A percentile compares a stretch with the other conserved stretches of the same genome.
These are phyloP conservation scores for Colletotrichum abscissum DNA, from an alignment of 2,329 filamentous ascomycete species.

Conservation along the genomic window DNA sequence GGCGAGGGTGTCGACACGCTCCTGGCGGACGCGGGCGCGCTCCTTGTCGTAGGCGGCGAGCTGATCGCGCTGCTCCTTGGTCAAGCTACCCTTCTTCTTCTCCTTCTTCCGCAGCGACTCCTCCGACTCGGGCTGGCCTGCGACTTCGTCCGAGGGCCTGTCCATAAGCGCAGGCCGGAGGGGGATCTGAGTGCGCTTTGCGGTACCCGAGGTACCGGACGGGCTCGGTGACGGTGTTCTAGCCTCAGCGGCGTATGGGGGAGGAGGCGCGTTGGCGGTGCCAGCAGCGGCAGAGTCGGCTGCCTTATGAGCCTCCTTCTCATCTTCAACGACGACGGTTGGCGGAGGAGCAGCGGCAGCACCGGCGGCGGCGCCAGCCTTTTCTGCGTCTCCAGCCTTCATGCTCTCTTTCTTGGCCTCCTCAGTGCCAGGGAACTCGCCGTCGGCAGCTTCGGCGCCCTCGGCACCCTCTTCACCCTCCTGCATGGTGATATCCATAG, in stretches of 20 bases:
- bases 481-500: constrained; percentile 97
- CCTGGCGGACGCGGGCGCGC: constrained; percentile 83
- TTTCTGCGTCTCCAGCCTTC: constrained; percentile 51
- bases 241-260: constrained; percentile 45
- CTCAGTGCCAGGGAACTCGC: constrained; percentile 67
- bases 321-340: constrained; percentile 54
- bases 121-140: constrained; percentile 77
- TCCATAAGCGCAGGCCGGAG: constrained; percentile 90
- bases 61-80: constrained; percentile 93
- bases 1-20: constrained; percentile 86
- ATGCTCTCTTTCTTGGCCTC: constrained; percentile 68
- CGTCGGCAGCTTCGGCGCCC: constrained; percentile 61
- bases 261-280: constrained; percentile 37
- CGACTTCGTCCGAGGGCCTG: constrained; percentile 78
- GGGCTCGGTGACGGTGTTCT: constrained; percentile 49
- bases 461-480: constrained; percentile 77
- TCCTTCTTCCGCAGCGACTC: constrained; percentile 60
- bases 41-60: constrained; percentile 90
- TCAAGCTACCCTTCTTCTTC: constrained; percentile 89
- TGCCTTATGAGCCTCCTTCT: constrained; percentile 40
- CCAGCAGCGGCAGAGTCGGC: constrained; percentile 34
- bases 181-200: constrained; percentile 67
- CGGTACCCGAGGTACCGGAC: constrained; percentile 51
- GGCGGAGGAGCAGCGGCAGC: constrained; percentile 45
- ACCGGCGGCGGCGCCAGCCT: constrained; percentile 41